Conservation (phyloP, 768 basidiomycete species). For the Amanita jacksonii region DNA sequence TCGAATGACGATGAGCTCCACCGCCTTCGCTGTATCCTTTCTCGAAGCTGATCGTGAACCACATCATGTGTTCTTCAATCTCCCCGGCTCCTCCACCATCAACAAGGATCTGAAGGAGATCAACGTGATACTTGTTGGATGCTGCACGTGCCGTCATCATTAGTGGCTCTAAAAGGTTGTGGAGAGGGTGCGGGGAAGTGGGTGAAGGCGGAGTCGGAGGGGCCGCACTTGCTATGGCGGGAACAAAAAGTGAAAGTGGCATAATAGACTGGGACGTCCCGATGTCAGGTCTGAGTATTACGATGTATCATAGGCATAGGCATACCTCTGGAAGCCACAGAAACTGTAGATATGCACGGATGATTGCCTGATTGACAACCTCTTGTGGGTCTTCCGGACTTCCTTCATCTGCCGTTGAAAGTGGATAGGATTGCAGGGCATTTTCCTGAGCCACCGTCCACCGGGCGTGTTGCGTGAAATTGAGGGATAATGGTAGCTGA, state of each 20-base stretch:
- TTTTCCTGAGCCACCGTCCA: slow-evolving; percentile 7
- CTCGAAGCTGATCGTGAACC: slow-evolving; percentile 61
- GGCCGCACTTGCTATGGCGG: slow-evolving; percentile 44
- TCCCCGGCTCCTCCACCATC: slow-evolving; percentile 54
- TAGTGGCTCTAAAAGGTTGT: slow-evolving; percentile 48
- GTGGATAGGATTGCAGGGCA: background rate
- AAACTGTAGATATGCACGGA: slow-evolving; percentile 63
- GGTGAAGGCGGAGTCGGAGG: slow-evolving; percentile 15
- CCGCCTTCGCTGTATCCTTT: slow-evolving; percentile 24
- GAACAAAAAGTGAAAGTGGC: slow-evolving; percentile 50
- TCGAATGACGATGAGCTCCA: slow-evolving; percentile 11
- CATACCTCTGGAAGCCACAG: slow-evolving; percentile 70
- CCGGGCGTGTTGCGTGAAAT: slow-evolving; percentile 4
- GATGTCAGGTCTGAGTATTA: slow-evolving; percentile 1
- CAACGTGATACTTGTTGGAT: slow-evolving; percentile 52
- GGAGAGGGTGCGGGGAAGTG: slow-evolving; percentile 41
- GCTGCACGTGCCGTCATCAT: slow-evolving; percentile 48
- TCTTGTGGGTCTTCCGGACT: background rate
- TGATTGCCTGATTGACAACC: slow-evolving; percentile 39
- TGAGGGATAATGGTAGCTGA: background rate
- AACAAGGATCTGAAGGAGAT: slow-evolving; percentile 50
- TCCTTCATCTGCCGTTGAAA: background rate
- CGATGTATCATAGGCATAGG: slow-evolving; percentile 1
- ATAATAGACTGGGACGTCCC: slow-evolving; percentile 53
- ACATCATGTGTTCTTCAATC: slow-evolving; percentile 68